Conservation (phyloP, 78 protist genomes). For the Dictyostelium brefeldianum region DNA sequence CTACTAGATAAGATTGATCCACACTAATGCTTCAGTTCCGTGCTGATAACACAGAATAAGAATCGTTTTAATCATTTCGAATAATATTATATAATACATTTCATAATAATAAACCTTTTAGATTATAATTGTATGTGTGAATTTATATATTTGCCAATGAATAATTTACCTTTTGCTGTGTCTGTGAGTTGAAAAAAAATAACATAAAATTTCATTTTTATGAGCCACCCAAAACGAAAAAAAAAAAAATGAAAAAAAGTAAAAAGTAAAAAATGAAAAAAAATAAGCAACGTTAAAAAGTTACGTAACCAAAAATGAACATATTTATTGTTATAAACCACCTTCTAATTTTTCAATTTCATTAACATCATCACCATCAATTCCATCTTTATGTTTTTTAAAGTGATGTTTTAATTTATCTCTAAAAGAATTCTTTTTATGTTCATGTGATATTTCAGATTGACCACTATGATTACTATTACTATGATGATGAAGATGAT, state of each 20-base stretch:
- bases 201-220: no score
- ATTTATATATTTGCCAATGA: no score
- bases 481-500: not conserved
- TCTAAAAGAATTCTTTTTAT: slow-evolving; percentile 18
- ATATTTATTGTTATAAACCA: not conserved
- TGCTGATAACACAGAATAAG: not conserved
- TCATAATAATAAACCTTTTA: no score
- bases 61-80: slow-evolving; percentile 15
- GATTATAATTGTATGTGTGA: no score
- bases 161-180: no score
- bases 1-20: slow-evolving; percentile 24
- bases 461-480: not conserved
- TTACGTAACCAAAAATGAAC: no score
- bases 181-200: no score
- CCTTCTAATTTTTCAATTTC: slow-evolving; percentile 20
- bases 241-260: no score
- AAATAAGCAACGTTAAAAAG: no score
- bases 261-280: no score
- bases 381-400: slow-evolving; percentile 17
- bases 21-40: slow-evolving; percentile 30
- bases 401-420: slow-evolving; percentile 26
- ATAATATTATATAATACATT: not conserved
- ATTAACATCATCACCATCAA: not conserved
- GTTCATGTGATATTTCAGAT: slow-evolving; percentile 3
- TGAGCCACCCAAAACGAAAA: no score